These are phyloP conservation scores for Peltaster fructicola DNA, from an alignment of 2,329 filamentous ascomycete species.

Conservation along the genomic window DNA sequence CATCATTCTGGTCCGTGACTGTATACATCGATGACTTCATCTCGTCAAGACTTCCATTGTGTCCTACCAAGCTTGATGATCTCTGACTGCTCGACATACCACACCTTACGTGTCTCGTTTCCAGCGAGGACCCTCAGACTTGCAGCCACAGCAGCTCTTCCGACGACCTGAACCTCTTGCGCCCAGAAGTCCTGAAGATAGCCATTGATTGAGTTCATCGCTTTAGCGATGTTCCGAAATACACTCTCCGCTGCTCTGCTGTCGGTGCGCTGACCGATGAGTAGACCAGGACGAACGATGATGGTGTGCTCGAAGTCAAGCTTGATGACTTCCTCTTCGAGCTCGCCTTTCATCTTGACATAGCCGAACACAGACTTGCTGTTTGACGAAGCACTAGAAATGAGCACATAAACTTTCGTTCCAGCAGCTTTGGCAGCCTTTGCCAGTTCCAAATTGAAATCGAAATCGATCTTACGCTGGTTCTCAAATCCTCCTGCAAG, in stretches of 20 bases:
- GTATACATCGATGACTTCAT: too few relatives aligned
- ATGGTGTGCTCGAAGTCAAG: slow-evolving; percentile 63
- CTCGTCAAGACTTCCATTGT: slow-evolving; percentile 22
- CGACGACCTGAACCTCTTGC: slow-evolving; percentile 60
- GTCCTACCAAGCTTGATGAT: slow-evolving; percentile 50
- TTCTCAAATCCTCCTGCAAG: slow-evolving; percentile 57
- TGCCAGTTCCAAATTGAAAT: slow-evolving; percentile 66
- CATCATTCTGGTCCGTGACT: too few relatives aligned
- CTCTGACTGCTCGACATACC: slow-evolving; percentile 42
- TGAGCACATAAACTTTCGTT: slow-evolving; percentile 56
- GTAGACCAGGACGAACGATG: slow-evolving; percentile 55
- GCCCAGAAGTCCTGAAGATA: slow-evolving; percentile 46
- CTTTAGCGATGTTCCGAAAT: slow-evolving; percentile 36
- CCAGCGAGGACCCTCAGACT: slow-evolving; percentile 34
- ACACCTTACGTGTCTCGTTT: slow-evolving; percentile 39
- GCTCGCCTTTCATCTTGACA: slow-evolving; percentile 63
- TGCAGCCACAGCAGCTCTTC: slow-evolving; percentile 45
- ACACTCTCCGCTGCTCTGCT: slow-evolving; percentile 39
- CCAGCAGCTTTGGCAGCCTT: slow-evolving; percentile 56
- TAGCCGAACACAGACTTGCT: slow-evolving; percentile 38
- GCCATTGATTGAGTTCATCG: slow-evolving; percentile 35
- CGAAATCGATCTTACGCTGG: slow-evolving; percentile 78
- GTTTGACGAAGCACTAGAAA: slow-evolving; percentile 42
- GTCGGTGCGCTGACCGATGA: slow-evolving; percentile 51
- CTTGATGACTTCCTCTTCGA: slow-evolving; percentile 59